Evolutionary conservation across 2,329 filamentous ascomycete genomes (phyloP), one percentile per base, ranked within the genome.

Genomic region (Exophiala oligosperma): DNA sequence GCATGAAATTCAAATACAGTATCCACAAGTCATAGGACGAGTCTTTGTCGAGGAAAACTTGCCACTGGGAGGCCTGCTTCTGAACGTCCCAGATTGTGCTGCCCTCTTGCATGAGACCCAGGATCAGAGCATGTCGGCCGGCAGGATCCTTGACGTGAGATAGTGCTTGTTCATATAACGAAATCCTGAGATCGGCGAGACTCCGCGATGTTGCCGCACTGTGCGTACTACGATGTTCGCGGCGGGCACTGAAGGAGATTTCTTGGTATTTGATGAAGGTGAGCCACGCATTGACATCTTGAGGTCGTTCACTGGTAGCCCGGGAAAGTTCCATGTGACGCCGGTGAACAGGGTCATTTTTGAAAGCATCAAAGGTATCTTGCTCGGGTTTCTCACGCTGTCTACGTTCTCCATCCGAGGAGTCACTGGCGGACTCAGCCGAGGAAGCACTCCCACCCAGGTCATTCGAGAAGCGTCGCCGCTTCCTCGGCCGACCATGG

Each of bases 261-360:
- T 91, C 85, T 73, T 97, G 93, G 60, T 96, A 86, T 6, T 85
- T 76, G 47, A 93, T 88, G n/a, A 97, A 79, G 38, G 84, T 80
- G 14, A 95, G 72, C 93, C 93, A 97, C 17, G 85, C 80, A 43
- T 85, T 76, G 21, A 90, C 78, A 67, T 95, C 83, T 4, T 79
- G 72, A 1, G 92, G 90, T 23, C 84, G 72, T 1, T 87, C 78
- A 55, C 88, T 85, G 35, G 91, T 85, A 29, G 72, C 79, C 11
- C 81, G 83, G 2, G 82, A 84, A 6, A 97, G 77, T 52, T 86
- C 77, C 0, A 87, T 68, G 59, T 77, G 73, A 21, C 64, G 70
- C 32, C 69, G 71, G 52, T 73, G 73, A 23, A 68, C 66, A 44
- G 81, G 57, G 38, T 63, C 48, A 14, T 49, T 52, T 24, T 60